These are phyloP conservation scores for Marasmius sp. DNA, from an alignment of 1,284 basidiomycete species.

Conservation along the genomic window DNA sequence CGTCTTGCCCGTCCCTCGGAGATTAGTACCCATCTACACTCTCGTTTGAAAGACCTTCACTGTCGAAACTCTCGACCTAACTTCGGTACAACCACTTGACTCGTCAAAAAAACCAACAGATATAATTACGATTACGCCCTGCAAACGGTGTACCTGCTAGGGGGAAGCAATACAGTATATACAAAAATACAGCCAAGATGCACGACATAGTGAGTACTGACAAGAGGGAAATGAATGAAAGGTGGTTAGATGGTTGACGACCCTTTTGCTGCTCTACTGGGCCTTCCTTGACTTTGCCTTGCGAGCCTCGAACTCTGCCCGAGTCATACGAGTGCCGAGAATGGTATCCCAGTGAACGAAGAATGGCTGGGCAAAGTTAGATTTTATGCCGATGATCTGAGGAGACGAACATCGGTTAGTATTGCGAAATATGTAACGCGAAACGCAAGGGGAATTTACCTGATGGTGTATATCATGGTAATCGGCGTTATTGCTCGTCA, in stretches of 20 bases:
- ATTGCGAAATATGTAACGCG: background rate
- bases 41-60: too few relatives aligned
- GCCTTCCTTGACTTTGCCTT: slow-evolving; percentile 30
- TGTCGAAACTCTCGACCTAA: too few relatives aligned
- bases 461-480: slow-evolving; percentile 99
- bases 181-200: too few relatives aligned
- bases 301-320: slow-evolving; percentile 58
- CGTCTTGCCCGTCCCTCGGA: too few relatives aligned
- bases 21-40: too few relatives aligned
- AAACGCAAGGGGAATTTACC: slow-evolving; percentile 37
- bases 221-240: background rate
- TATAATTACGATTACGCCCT: too few relatives aligned
- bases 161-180: too few relatives aligned
- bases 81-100: too few relatives aligned
- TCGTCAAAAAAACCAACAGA: too few relatives aligned
- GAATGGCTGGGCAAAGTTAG: slow-evolving; percentile 95
- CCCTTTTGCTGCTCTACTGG: background rate
- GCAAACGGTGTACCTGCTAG: too few relatives aligned
- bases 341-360: slow-evolving; percentile 86
- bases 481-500: slow-evolving; percentile 93
- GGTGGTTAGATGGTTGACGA: background rate
- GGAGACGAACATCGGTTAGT: slow-evolving; percentile 6
- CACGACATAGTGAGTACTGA: too few relatives aligned
- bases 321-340: slow-evolving; percentile 81
- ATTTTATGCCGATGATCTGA: slow-evolving; percentile 89